phyloP scores from a whole-genome alignment of 176 grass and related monocot species.

The Aegilops umbellulata region DNA sequence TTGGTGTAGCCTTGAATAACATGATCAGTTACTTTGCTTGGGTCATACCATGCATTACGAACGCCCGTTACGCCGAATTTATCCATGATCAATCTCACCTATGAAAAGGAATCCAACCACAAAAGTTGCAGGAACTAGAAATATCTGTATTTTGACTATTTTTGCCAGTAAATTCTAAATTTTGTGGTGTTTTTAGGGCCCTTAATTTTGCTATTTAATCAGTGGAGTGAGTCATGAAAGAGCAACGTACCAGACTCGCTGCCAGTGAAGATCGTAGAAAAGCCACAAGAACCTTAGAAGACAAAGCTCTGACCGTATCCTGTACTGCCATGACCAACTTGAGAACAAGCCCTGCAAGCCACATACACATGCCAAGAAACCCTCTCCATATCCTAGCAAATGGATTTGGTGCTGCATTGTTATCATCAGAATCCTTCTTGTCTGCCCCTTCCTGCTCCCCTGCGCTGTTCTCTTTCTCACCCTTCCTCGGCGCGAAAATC shows the following conservation, averaged over 20 bases:
- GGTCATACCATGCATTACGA: constrained; percentile 80
- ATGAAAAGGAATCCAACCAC: background rate
- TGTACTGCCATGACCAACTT: constrained; percentile 37
- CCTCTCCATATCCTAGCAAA: constrained; percentile 46
- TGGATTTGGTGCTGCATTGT: constrained; percentile 19
- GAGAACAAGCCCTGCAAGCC: constrained; percentile 29
- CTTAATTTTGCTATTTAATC: background rate
- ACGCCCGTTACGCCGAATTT: constrained; percentile 72
- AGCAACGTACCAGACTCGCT: constrained; percentile 48
- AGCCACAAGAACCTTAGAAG: constrained; percentile 44
- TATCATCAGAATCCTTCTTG: constrained; percentile 21
- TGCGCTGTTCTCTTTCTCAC: background rate
- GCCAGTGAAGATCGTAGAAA: constrained; percentile 66
- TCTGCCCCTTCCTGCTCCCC: constrained; percentile 15
- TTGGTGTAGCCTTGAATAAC: constrained; percentile 87
- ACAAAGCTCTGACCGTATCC: constrained; percentile 45
- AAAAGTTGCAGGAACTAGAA: constrained; percentile 5
- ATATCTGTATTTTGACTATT: background rate
- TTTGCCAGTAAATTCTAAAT: background rate
- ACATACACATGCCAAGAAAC: constrained; percentile 47
- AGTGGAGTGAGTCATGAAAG: background rate
- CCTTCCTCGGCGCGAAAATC: constrained; percentile 59
- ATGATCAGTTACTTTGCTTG: constrained; percentile 81
- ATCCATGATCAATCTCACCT: constrained; percentile 85
- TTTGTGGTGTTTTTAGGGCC: too few species aligned